A percentile compares a stretch with the other conserved stretches of the same genome.
Conservation (phyloP, 441 rosid species). For the Pelargonium myrrhifolium region DNA sequence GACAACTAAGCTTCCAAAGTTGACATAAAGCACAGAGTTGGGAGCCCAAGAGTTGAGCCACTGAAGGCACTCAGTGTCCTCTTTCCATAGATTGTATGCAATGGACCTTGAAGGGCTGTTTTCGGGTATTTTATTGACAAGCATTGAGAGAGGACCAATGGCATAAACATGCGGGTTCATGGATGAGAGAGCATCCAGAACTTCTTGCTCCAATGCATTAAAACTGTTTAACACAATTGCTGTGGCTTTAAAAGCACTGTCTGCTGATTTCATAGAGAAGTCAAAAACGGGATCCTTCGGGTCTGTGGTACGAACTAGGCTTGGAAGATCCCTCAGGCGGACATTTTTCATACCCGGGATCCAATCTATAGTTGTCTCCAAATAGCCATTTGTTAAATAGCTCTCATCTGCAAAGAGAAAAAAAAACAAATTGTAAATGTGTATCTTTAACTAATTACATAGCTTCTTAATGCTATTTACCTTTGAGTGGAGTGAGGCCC, state of each 20-base stretch:
- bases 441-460: no score
- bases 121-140: conserved; percentile 6
- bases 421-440: background rate
- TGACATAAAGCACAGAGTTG: conserved; percentile 10
- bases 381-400: background rate
- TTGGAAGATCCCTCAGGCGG: conserved; percentile 3
- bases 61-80: conserved; percentile 14
- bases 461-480: background rate
- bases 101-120: background rate
- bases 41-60: conserved; percentile 11
- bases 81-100: conserved; percentile 15
- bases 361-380: conserved; percentile 9
- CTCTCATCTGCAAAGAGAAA: background rate
- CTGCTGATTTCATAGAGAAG: background rate
- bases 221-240: conserved; percentile 8
- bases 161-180: conserved; percentile 7
- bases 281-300: background rate
- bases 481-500: background rate
- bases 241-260: conserved; percentile 6
- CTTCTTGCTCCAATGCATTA: conserved; percentile 13
- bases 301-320: background rate
- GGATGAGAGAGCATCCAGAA: conserved; percentile 13
- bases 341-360: conserved; percentile 9
- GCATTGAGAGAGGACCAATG: conserved; percentile 18
- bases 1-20: no score